A percentile compares a stretch with the other conserved stretches of the same genome.
Evolutionary conservation across 2,329 filamentous ascomycete genomes (phyloP).

Genomic region (Pestalotiopsis sp.): DNA sequence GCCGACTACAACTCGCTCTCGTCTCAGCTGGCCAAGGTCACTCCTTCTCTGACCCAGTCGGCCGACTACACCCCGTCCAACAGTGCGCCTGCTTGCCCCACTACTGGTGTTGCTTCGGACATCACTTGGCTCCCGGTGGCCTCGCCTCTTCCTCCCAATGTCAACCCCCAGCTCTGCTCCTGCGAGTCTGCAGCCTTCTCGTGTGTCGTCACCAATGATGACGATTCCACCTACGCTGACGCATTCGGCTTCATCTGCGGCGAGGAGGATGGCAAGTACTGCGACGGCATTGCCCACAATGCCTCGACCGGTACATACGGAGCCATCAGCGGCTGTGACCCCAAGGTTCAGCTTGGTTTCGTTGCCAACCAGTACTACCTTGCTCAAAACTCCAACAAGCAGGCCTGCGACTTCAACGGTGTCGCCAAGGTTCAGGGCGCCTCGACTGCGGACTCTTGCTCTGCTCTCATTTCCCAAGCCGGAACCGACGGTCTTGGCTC

Average conservation of each 20-base stretch:
- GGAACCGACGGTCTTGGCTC: conserved; percentile 61
- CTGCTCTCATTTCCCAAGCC: conserved; percentile 61
- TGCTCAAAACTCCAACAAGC: conserved; percentile 47
- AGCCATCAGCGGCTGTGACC: conserved; percentile 76
- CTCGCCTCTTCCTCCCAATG: conserved; percentile 75
- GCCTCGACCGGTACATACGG: conserved; percentile 71
- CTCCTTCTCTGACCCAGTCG: conserved; percentile 67
- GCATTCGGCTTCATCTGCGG: conserved; percentile 80
- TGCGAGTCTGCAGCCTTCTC: conserved; percentile 80
- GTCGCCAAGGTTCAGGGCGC: conserved; percentile 58
- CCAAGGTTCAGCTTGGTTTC: conserved; percentile 71
- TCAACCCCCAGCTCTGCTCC: conserved; percentile 76
- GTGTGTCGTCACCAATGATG: conserved; percentile 66
- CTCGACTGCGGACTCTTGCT: conserved; percentile 55
- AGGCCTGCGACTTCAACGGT: conserved; percentile 74
- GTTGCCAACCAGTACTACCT: conserved; percentile 75
- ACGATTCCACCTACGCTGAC: conserved; percentile 60
- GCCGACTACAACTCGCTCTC: conserved; percentile 76
- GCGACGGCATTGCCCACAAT: conserved; percentile 70
- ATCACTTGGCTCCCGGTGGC: conserved; percentile 69
- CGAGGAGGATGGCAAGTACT: conserved; percentile 51
- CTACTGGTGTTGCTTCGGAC: conserved; percentile 52
- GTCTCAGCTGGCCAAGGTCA: conserved; percentile 68
- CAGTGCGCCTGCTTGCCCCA: conserved; percentile 73
- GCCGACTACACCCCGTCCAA: conserved; percentile 74